Evolutionary conservation across 257 asterid genomes (phyloP).

Genomic region (Capsicum baccatum): DNA sequence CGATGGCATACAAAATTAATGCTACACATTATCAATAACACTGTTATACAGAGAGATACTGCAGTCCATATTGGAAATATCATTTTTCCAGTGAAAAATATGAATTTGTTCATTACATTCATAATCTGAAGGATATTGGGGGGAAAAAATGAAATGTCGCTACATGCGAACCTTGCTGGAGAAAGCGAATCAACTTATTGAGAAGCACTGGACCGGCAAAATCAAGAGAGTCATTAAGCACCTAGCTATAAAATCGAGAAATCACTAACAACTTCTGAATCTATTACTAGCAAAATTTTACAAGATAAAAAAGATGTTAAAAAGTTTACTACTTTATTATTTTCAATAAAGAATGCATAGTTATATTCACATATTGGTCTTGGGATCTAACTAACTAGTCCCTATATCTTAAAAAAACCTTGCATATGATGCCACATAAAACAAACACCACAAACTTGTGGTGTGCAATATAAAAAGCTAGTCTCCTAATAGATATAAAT

Average conservation of each 20-base stretch:
- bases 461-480: neutral
- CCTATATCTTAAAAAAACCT: neutral
- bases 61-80: neutral
- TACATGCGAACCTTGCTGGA: slow-evolving; percentile 74
- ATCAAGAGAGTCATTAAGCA: slow-evolving; percentile 84
- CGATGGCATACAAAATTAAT: neutral
- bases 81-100: neutral
- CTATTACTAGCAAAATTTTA: neutral
- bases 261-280: neutral
- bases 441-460: neutral
- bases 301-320: neutral
- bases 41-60: neutral
- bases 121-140: slow-evolving; percentile 1
- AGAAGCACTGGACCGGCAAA: slow-evolving; percentile 94
- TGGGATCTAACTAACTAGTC: neutral
- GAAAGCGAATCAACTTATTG: slow-evolving; percentile 84
- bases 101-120: neutral
- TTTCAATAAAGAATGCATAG: neutral
- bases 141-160: neutral
- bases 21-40: neutral
- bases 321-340: neutral
- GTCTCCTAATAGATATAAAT: neutral
- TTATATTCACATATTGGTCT: slow-evolving; percentile 4
- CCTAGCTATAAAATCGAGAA: slow-evolving; percentile 54
- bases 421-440: slow-evolving; percentile 12